Evolutionary conservation across 306 rosid species (phyloP).

Genomic region (Vigna trinervia): DNA sequence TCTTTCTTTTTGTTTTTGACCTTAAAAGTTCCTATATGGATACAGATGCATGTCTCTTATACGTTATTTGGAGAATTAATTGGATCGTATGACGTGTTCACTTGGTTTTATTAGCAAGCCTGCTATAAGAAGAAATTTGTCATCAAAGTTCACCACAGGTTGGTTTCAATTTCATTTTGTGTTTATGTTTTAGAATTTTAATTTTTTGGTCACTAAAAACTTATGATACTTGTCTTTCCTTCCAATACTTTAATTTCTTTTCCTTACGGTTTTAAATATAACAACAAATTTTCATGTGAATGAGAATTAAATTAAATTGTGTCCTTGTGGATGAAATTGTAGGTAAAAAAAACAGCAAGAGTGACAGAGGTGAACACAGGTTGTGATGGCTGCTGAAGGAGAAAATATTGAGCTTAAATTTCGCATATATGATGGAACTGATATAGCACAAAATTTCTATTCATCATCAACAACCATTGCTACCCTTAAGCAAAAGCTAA

Average conservation of each 20-base stretch:
- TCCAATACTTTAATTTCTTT: not conserved
- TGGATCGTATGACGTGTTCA: conserved; percentile 69
- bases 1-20: not conserved
- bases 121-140: conserved; percentile 48
- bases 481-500: conserved; percentile 69
- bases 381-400: conserved; percentile 65
- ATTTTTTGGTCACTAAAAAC: conserved; percentile 23
- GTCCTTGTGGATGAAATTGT: not conserved
- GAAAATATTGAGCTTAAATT: conserved; percentile 66
- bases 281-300: conserved; percentile 3
- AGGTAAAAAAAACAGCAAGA: conserved; percentile 56
- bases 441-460: conserved; percentile 64
- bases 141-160: conserved; percentile 52
- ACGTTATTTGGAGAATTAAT: conserved; percentile 45
- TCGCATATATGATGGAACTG: conserved; percentile 81
- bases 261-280: not conserved
- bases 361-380: conserved; percentile 38
- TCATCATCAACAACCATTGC: conserved; percentile 58
- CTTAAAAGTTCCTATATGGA: conserved; percentile 29
- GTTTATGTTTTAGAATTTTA: conserved; percentile 16
- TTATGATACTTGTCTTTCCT: not conserved
- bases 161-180: conserved; percentile 36
- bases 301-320: conserved; percentile 28
- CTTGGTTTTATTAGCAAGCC: conserved; percentile 54
- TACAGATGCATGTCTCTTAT: conserved; percentile 44